Conservation (phyloP, 1,284 basidiomycete species). For the Trametes hirsuta region DNA sequence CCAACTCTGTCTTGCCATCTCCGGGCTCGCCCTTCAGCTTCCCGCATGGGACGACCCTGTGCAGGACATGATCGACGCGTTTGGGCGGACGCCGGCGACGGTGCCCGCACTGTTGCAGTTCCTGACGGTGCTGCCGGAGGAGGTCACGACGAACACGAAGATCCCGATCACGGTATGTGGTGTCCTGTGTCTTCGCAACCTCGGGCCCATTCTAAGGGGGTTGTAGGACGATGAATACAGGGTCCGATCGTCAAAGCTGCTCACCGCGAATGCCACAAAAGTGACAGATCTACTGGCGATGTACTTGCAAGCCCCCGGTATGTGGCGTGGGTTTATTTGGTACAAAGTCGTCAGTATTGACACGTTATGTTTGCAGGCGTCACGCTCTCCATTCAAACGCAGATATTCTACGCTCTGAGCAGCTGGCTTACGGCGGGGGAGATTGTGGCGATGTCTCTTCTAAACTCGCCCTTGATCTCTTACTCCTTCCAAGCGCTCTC, state of each 20-base stretch:
- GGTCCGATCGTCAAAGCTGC: constrained; percentile 64
- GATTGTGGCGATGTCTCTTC: constrained; percentile 67
- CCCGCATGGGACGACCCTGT: constrained; percentile 88
- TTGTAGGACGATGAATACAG: constrained; percentile 80
- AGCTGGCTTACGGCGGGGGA: constrained; percentile 93
- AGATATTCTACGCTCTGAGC: constrained; percentile 87
- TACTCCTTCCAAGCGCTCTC: constrained; percentile 85
- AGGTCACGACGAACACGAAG: constrained; percentile 83
- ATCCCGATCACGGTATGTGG: constrained; percentile 85
- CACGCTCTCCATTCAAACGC: constrained; percentile 79
- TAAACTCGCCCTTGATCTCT: constrained; percentile 82
- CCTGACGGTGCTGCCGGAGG: constrained; percentile 90
- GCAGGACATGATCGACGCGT: constrained; percentile 81
- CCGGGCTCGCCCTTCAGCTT: constrained; percentile 91
- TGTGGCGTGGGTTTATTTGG: constrained; percentile 27
- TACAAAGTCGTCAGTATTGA: not conserved
- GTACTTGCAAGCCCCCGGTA: constrained; percentile 91
- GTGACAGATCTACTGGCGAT: constrained; percentile 83
- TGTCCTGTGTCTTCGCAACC: too few species aligned
- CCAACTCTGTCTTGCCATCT: constrained; percentile 89
- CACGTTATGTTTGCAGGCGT: constrained; percentile 62
- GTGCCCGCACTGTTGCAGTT: constrained; percentile 91
- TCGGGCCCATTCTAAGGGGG: not conserved
- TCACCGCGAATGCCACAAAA: constrained; percentile 75
- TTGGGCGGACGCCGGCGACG: constrained; percentile 83